Base-by-base conservation (phyloP, 2,329 filamentous ascomycete genomes). In the Aspergillus aculeatinus region DNA sequence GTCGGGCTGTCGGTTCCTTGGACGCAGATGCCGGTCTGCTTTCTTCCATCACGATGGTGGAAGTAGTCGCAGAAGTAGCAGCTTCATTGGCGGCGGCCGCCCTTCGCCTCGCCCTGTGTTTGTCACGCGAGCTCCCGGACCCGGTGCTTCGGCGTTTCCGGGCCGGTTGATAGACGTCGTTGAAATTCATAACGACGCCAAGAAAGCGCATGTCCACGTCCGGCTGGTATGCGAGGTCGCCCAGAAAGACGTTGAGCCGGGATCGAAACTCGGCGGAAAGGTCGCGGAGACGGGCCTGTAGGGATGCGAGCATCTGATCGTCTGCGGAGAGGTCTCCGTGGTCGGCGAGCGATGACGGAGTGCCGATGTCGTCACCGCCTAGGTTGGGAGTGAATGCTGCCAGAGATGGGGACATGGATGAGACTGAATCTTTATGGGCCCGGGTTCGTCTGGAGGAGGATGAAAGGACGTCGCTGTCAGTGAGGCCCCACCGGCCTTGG, bases 131-230 rank as follows among this genome's bases (percentile, higher is more conserved):
- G 29, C 63, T 71, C 2, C 67, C 59, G 5, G 65, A 69, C 14
- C 69, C 60, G 42, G 69, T 60, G 47, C 72, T 69, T 42, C 73
- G 70, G 60, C 83, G 78, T 77, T 87, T 87, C 73, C 88, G 85
- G 69, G 88, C 85, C 14, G 91, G 90, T 76, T 91, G 86, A 76
- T 98, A 98, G 27, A 96, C 90, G 74, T 98, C 94, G 77, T 99
- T 99, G 77, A 98, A 99, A 78, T 98, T 99, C 92, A 99, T 98
- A 47, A 95, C 91, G 51, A 98, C 92, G 44, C 92, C 95, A 66
- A 99, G 79, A 81, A 98, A 98, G 57, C 94, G 85, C 87, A 99
- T 91, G 75, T 99, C 95, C 55, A 93, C 88, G 74, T 99, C 95
- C 0, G 92, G 89, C 77, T 98, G 94, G 77, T 96, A 94, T 9